phyloP scores from a whole-genome alignment of 371 early-diverging fungal species.

The Actinomortierella ambigua region DNA sequence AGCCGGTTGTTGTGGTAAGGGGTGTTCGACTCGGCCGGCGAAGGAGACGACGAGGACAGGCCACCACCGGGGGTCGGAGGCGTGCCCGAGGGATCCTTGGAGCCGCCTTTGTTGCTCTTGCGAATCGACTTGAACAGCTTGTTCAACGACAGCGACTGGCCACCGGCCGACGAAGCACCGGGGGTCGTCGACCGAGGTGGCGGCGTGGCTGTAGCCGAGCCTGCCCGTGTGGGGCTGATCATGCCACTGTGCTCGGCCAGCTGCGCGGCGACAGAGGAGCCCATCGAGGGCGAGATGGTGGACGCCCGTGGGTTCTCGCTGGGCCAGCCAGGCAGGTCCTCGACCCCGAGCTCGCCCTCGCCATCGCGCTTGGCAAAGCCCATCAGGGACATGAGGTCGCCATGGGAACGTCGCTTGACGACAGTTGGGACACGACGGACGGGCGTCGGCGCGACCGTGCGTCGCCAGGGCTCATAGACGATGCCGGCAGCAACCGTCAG shows the following conservation, averaged over 20 bases:
- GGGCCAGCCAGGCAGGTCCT: conserved; percentile 5
- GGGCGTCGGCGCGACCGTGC: conserved; percentile 11
- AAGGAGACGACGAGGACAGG: too few relatives aligned
- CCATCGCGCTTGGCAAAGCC: conserved; percentile 30
- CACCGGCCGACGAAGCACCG: not conserved
- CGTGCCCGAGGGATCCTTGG: conserved; percentile 3
- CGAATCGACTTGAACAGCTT: conserved; percentile 37
- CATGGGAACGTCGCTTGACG: conserved; percentile 34
- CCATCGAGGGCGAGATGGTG: conserved; percentile 17
- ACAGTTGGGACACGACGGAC: conserved; percentile 8
- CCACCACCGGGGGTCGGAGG: too few relatives aligned
- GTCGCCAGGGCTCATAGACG: conserved; percentile 35
- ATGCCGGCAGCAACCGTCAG: not conserved
- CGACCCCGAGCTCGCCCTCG: not conserved
- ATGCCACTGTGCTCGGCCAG: conserved; percentile 1
- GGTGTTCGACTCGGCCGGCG: too few relatives aligned
- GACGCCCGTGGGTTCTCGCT: conserved; percentile 2
- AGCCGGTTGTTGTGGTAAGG: conserved; percentile 12
- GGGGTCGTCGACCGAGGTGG: not conserved
- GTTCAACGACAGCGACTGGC: conserved; percentile 28
- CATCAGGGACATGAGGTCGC: conserved; percentile 30
- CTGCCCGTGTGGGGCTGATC: conserved; percentile 3
- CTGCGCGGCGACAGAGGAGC: conserved; percentile 10
- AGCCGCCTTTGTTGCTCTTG: conserved; percentile 20
- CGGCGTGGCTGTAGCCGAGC: conserved; percentile 22